Evolutionary conservation across 768 basidiomycete genomes (phyloP).

Genomic region (Lyophyllum semitale): DNA sequence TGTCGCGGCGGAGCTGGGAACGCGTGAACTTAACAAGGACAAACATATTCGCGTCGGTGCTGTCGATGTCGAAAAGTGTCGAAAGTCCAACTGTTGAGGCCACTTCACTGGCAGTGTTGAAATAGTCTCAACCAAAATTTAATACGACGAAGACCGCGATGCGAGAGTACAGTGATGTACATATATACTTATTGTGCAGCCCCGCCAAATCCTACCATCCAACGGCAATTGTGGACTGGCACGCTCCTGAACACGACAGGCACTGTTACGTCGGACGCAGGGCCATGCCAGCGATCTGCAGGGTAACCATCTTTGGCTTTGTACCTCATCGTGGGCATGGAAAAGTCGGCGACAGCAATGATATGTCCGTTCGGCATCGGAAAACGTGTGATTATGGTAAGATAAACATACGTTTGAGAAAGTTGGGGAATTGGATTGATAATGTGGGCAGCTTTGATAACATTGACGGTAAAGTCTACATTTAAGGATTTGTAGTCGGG

Average conservation of each 20-base stretch:
- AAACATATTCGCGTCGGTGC: conserved; percentile 27
- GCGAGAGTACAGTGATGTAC: too few species aligned
- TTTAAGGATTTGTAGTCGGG: conserved; percentile 32
- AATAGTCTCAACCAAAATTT: too few species aligned
- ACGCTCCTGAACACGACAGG: conserved; percentile 34
- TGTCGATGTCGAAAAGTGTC: too few species aligned
- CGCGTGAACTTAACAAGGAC: conserved; percentile 44
- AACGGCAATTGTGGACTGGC: too few species aligned
- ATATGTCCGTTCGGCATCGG: conserved; percentile 24
- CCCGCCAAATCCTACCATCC: too few species aligned
- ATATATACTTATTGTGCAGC: too few species aligned
- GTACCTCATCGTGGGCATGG: conserved; percentile 10
- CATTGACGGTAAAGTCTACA: conserved; percentile 22
- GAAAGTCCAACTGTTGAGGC: too few species aligned
- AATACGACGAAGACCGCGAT: too few species aligned
- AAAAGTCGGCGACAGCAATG: conserved; percentile 8
- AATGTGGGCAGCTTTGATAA: neutral
- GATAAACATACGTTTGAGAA: too few species aligned
- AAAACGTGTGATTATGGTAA: conserved; percentile 29
- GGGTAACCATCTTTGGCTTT: neutral
- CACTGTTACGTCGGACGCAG: conserved; percentile 24
- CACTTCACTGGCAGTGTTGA: too few species aligned
- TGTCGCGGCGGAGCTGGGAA: conserved; percentile 32
- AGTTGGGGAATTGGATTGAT: too few species aligned
- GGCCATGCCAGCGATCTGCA: conserved; percentile 8